Evolutionary conservation across 768 basidiomycete species (phyloP).

Genomic region (Xanthoconium stramineum): DNA sequence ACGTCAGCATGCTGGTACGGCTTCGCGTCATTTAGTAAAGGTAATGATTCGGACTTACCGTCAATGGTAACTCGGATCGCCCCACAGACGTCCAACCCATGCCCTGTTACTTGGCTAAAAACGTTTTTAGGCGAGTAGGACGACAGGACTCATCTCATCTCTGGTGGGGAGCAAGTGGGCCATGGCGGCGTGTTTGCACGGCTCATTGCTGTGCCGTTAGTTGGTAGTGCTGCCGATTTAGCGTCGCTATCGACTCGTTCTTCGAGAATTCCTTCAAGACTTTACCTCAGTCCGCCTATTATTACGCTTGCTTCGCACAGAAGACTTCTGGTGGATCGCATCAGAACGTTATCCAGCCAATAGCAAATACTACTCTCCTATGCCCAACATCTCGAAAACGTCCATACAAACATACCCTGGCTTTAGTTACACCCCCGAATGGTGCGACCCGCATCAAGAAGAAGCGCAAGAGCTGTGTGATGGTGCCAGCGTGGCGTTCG

Average conservation of each 20-base stretch:
- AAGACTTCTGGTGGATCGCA: conserved; percentile 17
- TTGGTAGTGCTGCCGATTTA: conserved; percentile 8
- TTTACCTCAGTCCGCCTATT: not conserved
- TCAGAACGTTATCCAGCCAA: conserved; percentile 6
- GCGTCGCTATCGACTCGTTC: conserved; percentile 4
- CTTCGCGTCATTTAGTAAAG: conserved; percentile 10
- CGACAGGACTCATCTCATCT: conserved; percentile 4
- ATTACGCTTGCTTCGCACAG: conserved; percentile 2
- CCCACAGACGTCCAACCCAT: conserved; percentile 10
- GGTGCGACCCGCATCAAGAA: conserved; percentile 5
- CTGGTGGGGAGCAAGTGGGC: conserved; percentile 14
- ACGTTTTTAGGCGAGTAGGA: conserved; percentile 18
- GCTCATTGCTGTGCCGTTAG: conserved; percentile 17
- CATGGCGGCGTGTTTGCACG: conserved; percentile 14
- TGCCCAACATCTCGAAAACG: conserved; percentile 1
- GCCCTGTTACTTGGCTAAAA: conserved; percentile 15
- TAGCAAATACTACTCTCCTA: conserved; percentile 1
- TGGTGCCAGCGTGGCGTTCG: conserved; percentile 14
- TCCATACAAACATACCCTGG: conserved; percentile 2
- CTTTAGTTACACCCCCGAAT: conserved; percentile 9
- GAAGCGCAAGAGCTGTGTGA: conserved; percentile 13
- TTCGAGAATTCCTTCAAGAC: conserved; percentile 12
- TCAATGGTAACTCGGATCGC: conserved; percentile 16
- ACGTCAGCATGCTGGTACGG: conserved; percentile 14
- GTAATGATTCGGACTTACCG: conserved; percentile 12